A percentile compares a stretch with the other conserved stretches of the same genome.
Evolutionary conservation across 2,329 filamentous ascomycete species (phyloP).

Genomic region (Fusarium oligoseptatum): DNA sequence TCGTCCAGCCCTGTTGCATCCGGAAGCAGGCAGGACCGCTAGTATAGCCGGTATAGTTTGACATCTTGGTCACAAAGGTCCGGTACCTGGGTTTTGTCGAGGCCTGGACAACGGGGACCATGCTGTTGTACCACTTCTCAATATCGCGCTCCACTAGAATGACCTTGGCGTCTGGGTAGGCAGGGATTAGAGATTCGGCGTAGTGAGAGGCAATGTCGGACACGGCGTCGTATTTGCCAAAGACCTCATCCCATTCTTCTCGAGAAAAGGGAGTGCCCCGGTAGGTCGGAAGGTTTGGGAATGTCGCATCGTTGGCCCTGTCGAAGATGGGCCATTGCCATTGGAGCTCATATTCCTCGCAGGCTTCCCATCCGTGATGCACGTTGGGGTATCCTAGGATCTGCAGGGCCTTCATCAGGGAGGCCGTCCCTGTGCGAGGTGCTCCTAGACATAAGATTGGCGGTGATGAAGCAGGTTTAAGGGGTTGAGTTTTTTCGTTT

Average conservation of each 20-base stretch:
- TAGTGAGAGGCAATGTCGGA: slow-evolving; percentile 45
- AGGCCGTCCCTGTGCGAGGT: slow-evolving; percentile 32
- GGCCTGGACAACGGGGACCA: slow-evolving; percentile 7
- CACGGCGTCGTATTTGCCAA: slow-evolving; percentile 42
- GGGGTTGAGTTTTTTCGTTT: not conserved
- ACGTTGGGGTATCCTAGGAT: slow-evolving; percentile 29
- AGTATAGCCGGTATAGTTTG: not conserved
- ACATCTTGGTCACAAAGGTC: not conserved
- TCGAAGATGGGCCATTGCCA: slow-evolving; percentile 32
- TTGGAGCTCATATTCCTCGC: slow-evolving; percentile 1
- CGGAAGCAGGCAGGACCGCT: slow-evolving; percentile 10
- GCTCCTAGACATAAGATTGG: slow-evolving; percentile 23
- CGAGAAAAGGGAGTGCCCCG: slow-evolving; percentile 33
- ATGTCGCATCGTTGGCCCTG: slow-evolving; percentile 28
- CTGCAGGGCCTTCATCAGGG: slow-evolving; percentile 30
- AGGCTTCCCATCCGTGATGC: slow-evolving; percentile 35
- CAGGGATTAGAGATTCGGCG: slow-evolving; percentile 42
- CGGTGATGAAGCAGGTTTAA: not conserved
- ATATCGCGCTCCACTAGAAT: slow-evolving; percentile 47
- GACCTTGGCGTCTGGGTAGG: slow-evolving; percentile 49
- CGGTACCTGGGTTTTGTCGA: not conserved
- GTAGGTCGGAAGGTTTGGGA: slow-evolving; percentile 32
- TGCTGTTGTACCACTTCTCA: slow-evolving; percentile 46
- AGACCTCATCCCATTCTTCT: slow-evolving; percentile 43
- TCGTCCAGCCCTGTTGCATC: slow-evolving; percentile 29